Evolutionary conservation across 371 early-diverging fungal genomes (phyloP), one percentile per base, ranked within the genome.

Genomic region (Mortierella sp.): DNA sequence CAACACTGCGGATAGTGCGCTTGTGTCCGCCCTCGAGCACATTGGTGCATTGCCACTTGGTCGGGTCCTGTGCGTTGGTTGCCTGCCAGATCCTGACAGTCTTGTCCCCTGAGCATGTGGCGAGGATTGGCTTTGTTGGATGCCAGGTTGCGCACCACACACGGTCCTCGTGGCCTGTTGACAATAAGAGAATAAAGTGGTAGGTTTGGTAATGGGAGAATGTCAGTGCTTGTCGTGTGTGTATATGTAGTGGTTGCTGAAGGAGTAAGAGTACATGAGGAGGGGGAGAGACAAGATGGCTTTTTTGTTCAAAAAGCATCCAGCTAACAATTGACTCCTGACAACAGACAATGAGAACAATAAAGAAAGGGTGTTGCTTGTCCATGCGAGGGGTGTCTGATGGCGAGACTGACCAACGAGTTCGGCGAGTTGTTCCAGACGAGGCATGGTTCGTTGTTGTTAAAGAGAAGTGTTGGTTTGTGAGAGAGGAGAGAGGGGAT

Each of bases 121-220:
- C 95, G 7, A 98, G 88, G 34, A 90, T 81, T 2, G 89, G 87
- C 44, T 93, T 93, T 13, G 90, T 89, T 0, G 95, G 95, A 64
- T 95, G 94, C 98, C 98, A 98, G 40, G 92, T 85, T n/a, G 95
- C 91, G 74, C 93, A 92, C 98, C 98, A 98, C 10, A 96, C 97
- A 52, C 95, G 89, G 88, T 96, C 97, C 40, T 91, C 88, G 82
- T 98, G 97, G 50, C 96, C 98, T 93, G 69, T 22, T 8, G 31
- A 10, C 4, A 19, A 48, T 7, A 58, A 43, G 58, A 47, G 6
- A 7, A 55, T 8, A 11, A 24, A 29, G 11, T 13, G 58, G 47
- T 39, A 19, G n/a, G n/a, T n/a, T n/a, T n/a, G n/a, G n/a, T n/a
- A n/a, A n/a, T n/a, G n/a, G n/a, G n/a, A 11, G 55, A 10, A 45